Conservation (phyloP, 257 asterid species). For the Solanum rostratum region DNA sequence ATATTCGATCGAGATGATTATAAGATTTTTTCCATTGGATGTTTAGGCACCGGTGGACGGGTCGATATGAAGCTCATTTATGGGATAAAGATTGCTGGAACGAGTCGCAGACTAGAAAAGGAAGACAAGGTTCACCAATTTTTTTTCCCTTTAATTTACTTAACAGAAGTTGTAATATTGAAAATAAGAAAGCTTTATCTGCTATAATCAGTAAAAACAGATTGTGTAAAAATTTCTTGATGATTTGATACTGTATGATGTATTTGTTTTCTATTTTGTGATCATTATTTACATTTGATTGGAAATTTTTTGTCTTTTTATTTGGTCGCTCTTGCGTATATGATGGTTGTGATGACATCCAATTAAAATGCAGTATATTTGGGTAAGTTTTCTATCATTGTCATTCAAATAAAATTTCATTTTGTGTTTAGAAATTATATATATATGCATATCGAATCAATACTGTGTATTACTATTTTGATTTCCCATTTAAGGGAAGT, state of each 20-base stretch:
- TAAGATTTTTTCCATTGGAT: neutral
- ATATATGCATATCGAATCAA: too few relatives aligned
- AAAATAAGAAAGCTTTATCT: neutral
- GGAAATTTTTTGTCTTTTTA: neutral
- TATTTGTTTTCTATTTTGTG: neutral
- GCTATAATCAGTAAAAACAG: neutral
- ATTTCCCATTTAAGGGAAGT: neutral
- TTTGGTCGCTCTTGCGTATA: conserved; percentile 11
- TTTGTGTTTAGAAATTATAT: neutral
- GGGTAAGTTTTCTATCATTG: conserved; percentile 35
- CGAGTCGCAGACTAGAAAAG: conserved; percentile 80
- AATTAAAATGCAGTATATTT: conserved; percentile 67
- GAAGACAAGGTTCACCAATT: conserved; percentile 41
- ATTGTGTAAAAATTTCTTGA: neutral
- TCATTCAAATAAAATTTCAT: neutral
- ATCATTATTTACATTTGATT: neutral
- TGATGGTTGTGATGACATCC: conserved; percentile 10
- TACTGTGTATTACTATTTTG: neutral
- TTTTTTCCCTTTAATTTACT: neutral
- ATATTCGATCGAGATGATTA: neutral
- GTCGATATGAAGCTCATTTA: conserved; percentile 92
- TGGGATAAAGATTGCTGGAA: conserved; percentile 99
- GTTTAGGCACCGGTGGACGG: conserved; percentile 92
- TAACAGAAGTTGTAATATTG: neutral
- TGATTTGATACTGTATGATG: too few relatives aligned